A percentile compares a stretch with the other conserved stretches of the same genome.
Evolutionary conservation across 2,329 filamentous ascomycete species (phyloP).

Genomic region (Ceratocystis albifundus): DNA sequence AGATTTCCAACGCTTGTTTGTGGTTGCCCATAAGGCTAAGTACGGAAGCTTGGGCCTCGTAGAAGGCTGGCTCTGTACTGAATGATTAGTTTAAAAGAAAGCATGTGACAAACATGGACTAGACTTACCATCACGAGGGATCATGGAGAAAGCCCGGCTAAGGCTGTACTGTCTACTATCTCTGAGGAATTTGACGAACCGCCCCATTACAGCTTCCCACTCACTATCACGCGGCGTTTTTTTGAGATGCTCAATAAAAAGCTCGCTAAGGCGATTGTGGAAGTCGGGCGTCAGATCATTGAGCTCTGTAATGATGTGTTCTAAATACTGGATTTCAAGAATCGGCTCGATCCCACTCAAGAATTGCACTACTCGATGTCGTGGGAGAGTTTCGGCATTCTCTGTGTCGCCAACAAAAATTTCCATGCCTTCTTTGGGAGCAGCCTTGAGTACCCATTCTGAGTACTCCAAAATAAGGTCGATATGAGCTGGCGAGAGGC

Average conservation of each 20-base stretch:
- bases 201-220: slow-evolving; percentile 49
- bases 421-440: slow-evolving; percentile 73
- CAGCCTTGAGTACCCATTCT: slow-evolving; percentile 67
- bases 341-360: slow-evolving; percentile 55
- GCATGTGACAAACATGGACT: not conserved
- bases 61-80: slow-evolving; percentile 62
- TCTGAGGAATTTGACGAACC: slow-evolving; percentile 62
- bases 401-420: slow-evolving; percentile 88
- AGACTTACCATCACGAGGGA: slow-evolving; percentile 64
- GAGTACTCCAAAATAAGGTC: slow-evolving; percentile 87
- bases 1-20: slow-evolving; percentile 91
- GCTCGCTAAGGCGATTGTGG: slow-evolving; percentile 69
- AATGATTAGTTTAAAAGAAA: slow-evolving; percentile 18
- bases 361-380: slow-evolving; percentile 63
- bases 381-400: slow-evolving; percentile 80
- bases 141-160: slow-evolving; percentile 60
- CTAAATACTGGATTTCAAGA: slow-evolving; percentile 71
- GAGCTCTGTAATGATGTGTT: slow-evolving; percentile 81
- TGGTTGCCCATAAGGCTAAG: slow-evolving; percentile 92
- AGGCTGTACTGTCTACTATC: slow-evolving; percentile 72
- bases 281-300: slow-evolving; percentile 75
- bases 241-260: slow-evolving; percentile 50
- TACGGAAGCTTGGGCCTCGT: slow-evolving; percentile 79
- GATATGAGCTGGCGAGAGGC: slow-evolving; percentile 72
- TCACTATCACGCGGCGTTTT: slow-evolving; percentile 35